A percentile compares a stretch with the other conserved stretches of the same genome.
phyloP scores from a whole-genome alignment of 345 rosid genomes.

The Rhodamnia argentea region DNA sequence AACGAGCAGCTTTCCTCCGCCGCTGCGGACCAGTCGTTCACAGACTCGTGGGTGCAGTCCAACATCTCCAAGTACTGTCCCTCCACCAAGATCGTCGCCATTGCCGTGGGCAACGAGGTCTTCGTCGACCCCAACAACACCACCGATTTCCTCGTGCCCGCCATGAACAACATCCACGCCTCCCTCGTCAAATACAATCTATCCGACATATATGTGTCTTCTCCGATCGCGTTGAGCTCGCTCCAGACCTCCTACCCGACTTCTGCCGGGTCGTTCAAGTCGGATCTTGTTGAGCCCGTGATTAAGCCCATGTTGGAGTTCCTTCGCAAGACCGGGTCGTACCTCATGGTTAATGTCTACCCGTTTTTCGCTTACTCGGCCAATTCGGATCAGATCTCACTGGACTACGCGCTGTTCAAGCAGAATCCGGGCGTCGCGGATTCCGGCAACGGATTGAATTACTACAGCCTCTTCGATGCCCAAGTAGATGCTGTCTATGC shows the following conservation, averaged over 20 bases:
- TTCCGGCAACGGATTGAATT: constrained; percentile 70
- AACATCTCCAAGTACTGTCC: constrained; percentile 52
- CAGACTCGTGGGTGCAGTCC: constrained; percentile 75
- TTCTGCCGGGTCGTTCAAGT: constrained; percentile 71
- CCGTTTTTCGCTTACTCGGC: constrained; percentile 80
- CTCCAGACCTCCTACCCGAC: constrained; percentile 68
- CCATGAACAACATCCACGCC: constrained; percentile 61
- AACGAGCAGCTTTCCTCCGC: constrained; percentile 67
- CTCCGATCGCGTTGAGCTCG: constrained; percentile 68
- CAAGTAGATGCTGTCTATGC: constrained; percentile 87
- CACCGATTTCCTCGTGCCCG: constrained; percentile 58
- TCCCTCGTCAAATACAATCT: constrained; percentile 48
- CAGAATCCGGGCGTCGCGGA: constrained; percentile 61
- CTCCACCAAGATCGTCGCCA: constrained; percentile 54
- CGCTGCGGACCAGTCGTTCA: constrained; percentile 55
- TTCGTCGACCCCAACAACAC: constrained; percentile 71
- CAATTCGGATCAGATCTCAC: constrained; percentile 48
- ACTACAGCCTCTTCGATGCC: constrained; percentile 67
- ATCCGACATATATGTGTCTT: constrained; percentile 47
- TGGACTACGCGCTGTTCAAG: constrained; percentile 65
- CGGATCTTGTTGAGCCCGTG: constrained; percentile 46
- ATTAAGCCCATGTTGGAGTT: constrained; percentile 76
- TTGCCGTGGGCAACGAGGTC: constrained; percentile 89
- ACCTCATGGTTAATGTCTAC: constrained; percentile 74
- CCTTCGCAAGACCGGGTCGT: constrained; percentile 46